Percentiles rank a stretch among this genome's conserved stretches.
Evolutionary conservation across 768 basidiomycete genomes (phyloP).

Genomic region (Hortiboletus campestris): DNA sequence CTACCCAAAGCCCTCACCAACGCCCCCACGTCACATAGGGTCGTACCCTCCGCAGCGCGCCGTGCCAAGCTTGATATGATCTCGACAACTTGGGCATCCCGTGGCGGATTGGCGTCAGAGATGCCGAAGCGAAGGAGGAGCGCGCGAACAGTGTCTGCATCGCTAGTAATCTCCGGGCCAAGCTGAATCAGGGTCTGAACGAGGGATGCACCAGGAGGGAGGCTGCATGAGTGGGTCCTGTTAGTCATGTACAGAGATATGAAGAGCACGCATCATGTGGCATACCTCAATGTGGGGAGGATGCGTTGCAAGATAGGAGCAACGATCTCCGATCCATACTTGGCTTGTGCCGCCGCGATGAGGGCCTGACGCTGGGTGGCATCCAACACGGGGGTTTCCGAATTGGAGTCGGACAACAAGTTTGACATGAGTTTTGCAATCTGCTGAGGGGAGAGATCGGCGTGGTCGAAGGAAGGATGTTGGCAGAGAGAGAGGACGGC

Average conservation of each 20-base stretch:
- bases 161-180: constrained; percentile 75
- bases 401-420: constrained; percentile 67
- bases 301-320: constrained; percentile 73
- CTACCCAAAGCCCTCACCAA: constrained; percentile 70
- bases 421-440: constrained; percentile 79
- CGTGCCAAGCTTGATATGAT: constrained; percentile 66
- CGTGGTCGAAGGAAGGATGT: constrained; percentile 78
- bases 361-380: constrained; percentile 71
- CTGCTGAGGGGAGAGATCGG: constrained; percentile 71
- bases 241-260: constrained; percentile 12
- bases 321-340: constrained; percentile 76
- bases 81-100: constrained; percentile 68
- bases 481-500: constrained; percentile 74
- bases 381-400: constrained; percentile 71
- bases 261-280: constrained; percentile 16
- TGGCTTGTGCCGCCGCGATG: constrained; percentile 70
- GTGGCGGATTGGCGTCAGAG: constrained; percentile 67
- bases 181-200: constrained; percentile 76
- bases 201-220: constrained; percentile 63
- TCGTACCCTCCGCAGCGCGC: constrained; percentile 68
- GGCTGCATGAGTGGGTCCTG: constrained; percentile 39
- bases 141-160: constrained; percentile 66
- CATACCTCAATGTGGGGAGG: constrained; percentile 71
- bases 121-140: constrained; percentile 75
- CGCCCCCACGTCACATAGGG: constrained; percentile 71